Evolutionary conservation across 2,329 filamentous ascomycete genomes (phyloP).

Genomic region (Dactylonectria macrodidyma): DNA sequence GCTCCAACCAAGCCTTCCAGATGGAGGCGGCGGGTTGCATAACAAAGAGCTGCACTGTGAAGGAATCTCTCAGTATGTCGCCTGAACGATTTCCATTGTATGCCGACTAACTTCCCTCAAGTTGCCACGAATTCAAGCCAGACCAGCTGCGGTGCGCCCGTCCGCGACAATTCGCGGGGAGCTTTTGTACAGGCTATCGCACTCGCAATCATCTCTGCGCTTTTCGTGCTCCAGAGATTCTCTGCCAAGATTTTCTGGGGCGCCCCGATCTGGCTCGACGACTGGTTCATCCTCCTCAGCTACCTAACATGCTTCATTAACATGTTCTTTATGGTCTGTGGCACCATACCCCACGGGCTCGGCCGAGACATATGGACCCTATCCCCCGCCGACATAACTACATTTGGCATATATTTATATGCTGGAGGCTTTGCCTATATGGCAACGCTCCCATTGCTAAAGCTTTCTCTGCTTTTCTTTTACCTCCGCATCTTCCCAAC

Average conservation of each 20-base stretch:
- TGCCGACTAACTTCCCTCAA: neutral
- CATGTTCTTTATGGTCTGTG: constrained; percentile 49
- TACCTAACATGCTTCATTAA: constrained; percentile 49
- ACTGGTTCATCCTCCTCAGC: constrained; percentile 52
- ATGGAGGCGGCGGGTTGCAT: constrained; percentile 44
- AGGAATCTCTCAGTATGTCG: constrained; percentile 52
- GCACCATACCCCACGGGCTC: constrained; percentile 58
- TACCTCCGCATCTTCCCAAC: constrained; percentile 69
- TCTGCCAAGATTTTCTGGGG: constrained; percentile 50
- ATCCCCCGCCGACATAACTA: constrained; percentile 56
- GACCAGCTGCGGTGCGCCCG: constrained; percentile 47
- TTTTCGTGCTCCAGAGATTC: constrained; percentile 61
- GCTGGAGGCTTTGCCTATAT: constrained; percentile 62
- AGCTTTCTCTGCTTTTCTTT: constrained; percentile 60
- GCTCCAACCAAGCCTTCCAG: constrained; percentile 4
- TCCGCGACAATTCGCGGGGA: constrained; percentile 50
- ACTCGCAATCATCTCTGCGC: constrained; percentile 53
- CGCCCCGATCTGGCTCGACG: constrained; percentile 57
- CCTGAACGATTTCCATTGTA: neutral
- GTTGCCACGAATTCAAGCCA: constrained; percentile 45
- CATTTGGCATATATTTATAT: constrained; percentile 61
- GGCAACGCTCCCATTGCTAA: constrained; percentile 58
- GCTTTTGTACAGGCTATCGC: constrained; percentile 51
- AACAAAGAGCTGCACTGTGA: constrained; percentile 47
- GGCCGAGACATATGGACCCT: constrained; percentile 68